Evolutionary conservation across 2,329 filamentous ascomycete genomes (phyloP).

Genomic region (Trichophyton rubrum): DNA sequence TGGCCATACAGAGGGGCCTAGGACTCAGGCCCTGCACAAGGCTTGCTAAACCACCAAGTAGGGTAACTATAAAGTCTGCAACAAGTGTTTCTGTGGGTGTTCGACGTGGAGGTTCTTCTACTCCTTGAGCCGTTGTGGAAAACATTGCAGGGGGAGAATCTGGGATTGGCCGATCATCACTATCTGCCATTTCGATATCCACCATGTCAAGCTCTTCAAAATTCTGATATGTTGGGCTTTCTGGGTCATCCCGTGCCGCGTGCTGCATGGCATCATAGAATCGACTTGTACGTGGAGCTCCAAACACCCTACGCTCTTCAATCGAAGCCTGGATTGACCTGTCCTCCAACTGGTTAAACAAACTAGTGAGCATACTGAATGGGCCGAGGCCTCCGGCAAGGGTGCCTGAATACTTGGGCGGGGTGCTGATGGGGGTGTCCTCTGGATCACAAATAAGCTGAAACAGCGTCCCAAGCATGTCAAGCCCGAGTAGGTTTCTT

Average conservation of each 20-base stretch:
- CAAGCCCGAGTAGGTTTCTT: slow-evolving; percentile 8
- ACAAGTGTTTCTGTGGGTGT: slow-evolving; percentile 13
- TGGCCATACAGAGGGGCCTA: slow-evolving; percentile 11
- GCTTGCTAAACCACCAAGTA: slow-evolving; percentile 9
- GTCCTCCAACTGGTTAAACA: slow-evolving; percentile 7
- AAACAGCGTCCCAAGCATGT: slow-evolving; percentile 10
- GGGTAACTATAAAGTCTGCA: slow-evolving; percentile 12
- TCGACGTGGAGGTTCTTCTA: slow-evolving; percentile 9
- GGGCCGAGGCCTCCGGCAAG: slow-evolving; percentile 10
- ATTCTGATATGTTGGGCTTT: no score
- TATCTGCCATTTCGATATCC: no score
- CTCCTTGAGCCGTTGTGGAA: not conserved
- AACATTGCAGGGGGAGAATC: not conserved
- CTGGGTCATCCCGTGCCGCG: no score
- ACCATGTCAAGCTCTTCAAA: no score
- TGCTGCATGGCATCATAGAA: not conserved
- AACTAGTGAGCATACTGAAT: slow-evolving; percentile 9
- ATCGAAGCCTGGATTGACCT: not conserved
- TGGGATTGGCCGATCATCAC: not conserved
- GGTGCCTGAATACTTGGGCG: slow-evolving; percentile 4
- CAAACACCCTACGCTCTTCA: not conserved
- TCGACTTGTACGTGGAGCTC: slow-evolving; percentile 3
- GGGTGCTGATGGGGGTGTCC: slow-evolving; percentile 5
- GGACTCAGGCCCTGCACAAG: slow-evolving; percentile 9
- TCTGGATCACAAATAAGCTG: slow-evolving; percentile 9